phyloP scores from a whole-genome alignment of 306 rosid species.

The Ceratonia siliqua region DNA sequence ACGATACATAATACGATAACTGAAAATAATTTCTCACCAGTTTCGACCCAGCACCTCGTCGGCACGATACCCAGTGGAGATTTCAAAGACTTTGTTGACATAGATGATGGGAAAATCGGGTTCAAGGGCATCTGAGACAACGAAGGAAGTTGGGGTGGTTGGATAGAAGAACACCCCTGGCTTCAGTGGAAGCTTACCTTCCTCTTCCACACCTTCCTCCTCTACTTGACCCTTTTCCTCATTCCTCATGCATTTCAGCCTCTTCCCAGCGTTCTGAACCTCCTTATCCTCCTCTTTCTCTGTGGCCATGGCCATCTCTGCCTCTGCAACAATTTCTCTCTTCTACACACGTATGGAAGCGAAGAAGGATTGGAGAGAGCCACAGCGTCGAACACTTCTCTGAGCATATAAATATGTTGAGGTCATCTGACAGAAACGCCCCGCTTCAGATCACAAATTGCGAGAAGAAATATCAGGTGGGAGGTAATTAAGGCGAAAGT shows the following conservation, averaged over 20 bases:
- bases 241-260: constrained; percentile 59
- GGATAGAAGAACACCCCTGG: constrained; percentile 64
- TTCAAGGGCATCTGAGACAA: constrained; percentile 90
- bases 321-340: background rate
- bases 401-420: constrained; percentile 19
- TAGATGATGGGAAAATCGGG: constrained; percentile 88
- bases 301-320: constrained; percentile 64
- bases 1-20: background rate
- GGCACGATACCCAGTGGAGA: constrained; percentile 84
- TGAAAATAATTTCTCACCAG: constrained; percentile 50
- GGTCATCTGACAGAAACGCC: background rate
- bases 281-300: constrained; percentile 43
- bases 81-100: constrained; percentile 91
- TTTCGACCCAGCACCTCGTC: constrained; percentile 92
- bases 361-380: background rate
- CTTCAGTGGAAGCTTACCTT: constrained; percentile 51
- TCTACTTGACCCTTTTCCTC: constrained; percentile 23
- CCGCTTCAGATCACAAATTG: background rate
- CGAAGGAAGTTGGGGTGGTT: constrained; percentile 74
- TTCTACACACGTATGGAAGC: background rate
- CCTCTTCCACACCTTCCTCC: constrained; percentile 33
- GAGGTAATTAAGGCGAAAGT: background rate
- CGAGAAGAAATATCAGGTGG: background rate
- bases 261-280: constrained; percentile 65
- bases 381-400: background rate